Conservation (phyloP, 805 yeast species). For the Sungouiozyma intestinalis region DNA sequence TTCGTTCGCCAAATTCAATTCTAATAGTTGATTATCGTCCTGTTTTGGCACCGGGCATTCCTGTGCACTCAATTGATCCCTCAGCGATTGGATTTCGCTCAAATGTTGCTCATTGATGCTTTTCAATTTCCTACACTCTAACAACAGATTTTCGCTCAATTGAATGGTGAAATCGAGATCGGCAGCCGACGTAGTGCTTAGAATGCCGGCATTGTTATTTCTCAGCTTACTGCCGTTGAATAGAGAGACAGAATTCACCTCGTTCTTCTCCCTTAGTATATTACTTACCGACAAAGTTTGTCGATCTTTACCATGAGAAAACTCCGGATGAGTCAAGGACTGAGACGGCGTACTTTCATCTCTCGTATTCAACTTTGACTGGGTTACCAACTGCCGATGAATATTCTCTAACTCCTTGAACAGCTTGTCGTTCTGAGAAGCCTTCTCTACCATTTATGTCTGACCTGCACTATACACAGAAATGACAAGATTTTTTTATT, state of each 20-base stretch:
- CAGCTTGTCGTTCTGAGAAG: background rate
- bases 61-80: constrained; percentile 32
- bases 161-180: constrained; percentile 68
- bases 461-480: too few relatives aligned
- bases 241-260: constrained; percentile 34
- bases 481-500: too few relatives aligned
- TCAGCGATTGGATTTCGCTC: constrained; percentile 36
- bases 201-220: constrained; percentile 19
- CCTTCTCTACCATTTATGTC: background rate
- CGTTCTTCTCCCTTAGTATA: constrained; percentile 37
- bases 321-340: background rate
- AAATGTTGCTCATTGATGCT: constrained; percentile 6
- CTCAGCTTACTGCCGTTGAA: constrained; percentile 13
- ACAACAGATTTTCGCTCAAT: constrained; percentile 57
- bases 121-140: constrained; percentile 60
- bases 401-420: constrained; percentile 17
- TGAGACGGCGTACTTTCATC: background rate
- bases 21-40: constrained; percentile 41
- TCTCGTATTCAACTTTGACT: constrained; percentile 1
- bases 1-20: constrained; percentile 62
- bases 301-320: background rate
- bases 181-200: constrained; percentile 25
- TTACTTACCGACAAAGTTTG: constrained; percentile 2
- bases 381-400: constrained; percentile 8
- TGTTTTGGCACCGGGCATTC: constrained; percentile 28